phyloP scores from a whole-genome alignment of 768 basidiomycete genomes.

The Chlorophyllum brunneum region DNA sequence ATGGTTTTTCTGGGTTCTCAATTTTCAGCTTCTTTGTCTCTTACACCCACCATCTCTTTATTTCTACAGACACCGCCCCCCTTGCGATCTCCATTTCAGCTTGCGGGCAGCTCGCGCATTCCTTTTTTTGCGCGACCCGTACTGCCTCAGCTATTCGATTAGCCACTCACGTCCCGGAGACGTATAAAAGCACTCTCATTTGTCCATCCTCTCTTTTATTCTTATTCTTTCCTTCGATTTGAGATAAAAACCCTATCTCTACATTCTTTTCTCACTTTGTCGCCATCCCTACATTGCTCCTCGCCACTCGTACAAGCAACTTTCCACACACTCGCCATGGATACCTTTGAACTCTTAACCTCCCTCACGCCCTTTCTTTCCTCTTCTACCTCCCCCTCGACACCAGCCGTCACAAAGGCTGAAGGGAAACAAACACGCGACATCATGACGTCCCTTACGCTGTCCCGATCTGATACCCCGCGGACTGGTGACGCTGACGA shows the following conservation, averaged over 20 bases:
- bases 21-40: too few species aligned
- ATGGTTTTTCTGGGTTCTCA: too few species aligned
- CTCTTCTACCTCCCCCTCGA: neutral
- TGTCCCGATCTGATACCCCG: neutral
- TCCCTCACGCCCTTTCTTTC: neutral
- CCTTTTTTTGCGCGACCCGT: too few species aligned
- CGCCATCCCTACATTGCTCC: neutral
- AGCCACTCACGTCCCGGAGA: conserved; percentile 2
- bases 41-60: too few species aligned
- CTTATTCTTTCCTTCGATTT: neutral
- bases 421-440: neutral
- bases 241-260: neutral
- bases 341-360: neutral
- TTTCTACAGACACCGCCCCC: too few species aligned
- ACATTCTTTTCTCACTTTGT: neutral
- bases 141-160: too few species aligned
- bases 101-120: too few species aligned
- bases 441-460: neutral
- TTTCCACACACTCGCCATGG: neutral
- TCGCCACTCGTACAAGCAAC: neutral
- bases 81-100: too few species aligned
- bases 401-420: neutral
- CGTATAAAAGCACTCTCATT: conserved; percentile 3
- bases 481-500: neutral
- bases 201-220: neutral